Conservation (phyloP, 2,329 filamentous ascomycete genomes). For the Ophioceras dolichostomum region DNA sequence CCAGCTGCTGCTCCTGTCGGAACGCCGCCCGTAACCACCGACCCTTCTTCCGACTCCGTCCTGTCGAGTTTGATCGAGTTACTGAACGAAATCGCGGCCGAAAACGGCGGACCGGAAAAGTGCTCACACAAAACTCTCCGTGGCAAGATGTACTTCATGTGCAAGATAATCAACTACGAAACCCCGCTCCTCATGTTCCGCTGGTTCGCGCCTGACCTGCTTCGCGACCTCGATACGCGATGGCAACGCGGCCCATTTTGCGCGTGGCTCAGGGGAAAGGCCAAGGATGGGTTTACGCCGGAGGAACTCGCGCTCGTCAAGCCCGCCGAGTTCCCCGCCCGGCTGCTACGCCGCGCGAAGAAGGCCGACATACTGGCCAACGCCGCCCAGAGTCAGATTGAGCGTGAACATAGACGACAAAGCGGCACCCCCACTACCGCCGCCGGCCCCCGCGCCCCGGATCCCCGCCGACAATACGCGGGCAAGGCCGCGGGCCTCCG, state of each 20-base stretch:
- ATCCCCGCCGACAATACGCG: conserved; percentile 10
- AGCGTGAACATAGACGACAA: too few species aligned
- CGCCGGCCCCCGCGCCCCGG: not conserved
- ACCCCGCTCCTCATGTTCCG: conserved; percentile 25
- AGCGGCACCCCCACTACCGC: too few species aligned
- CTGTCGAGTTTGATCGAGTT: conserved; percentile 7
- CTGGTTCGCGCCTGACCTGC: conserved; percentile 29
- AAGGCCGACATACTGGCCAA: not conserved
- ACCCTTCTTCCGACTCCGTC: too few species aligned
- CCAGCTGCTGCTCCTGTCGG: too few species aligned
- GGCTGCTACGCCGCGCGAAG: conserved; percentile 12
- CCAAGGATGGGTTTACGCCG: conserved; percentile 15
- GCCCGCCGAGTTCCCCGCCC: conserved; percentile 11
- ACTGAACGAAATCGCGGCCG: conserved; percentile 15
- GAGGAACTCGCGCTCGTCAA: conserved; percentile 11
- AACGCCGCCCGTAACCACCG: too few species aligned
- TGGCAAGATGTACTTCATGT: conserved; percentile 21
- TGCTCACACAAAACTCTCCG: conserved; percentile 17
- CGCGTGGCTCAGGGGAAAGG: conserved; percentile 19
- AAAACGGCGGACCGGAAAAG: conserved; percentile 14
- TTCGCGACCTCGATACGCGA: conserved; percentile 18
- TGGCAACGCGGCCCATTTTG: conserved; percentile 21
- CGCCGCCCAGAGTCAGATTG: too few species aligned
- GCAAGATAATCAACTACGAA: conserved; percentile 25
- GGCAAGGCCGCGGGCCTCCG: conserved; percentile 34